Percentiles rank a stretch among this genome's conserved stretches.
These are phyloP conservation scores for Scutellaria galericulata DNA, from an alignment of 257 asterid genomes.

Conservation along the genomic window DNA sequence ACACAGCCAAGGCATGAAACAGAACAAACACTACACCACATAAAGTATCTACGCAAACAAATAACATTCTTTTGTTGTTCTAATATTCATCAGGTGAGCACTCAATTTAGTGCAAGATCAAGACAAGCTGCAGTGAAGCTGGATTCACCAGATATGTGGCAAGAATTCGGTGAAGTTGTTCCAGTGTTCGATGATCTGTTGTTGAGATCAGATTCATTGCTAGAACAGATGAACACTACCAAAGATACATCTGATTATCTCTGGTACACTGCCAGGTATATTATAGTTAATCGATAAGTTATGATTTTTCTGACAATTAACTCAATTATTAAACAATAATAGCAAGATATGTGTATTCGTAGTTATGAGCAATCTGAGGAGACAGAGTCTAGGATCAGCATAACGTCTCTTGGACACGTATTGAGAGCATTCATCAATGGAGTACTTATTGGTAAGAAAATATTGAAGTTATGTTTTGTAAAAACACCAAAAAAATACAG, in stretches of 20 bases:
- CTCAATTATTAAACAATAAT: too few species aligned
- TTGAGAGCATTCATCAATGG: conserved; percentile 71
- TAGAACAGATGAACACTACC: conserved; percentile 82
- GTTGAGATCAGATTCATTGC: conserved; percentile 52
- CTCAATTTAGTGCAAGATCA: conserved; percentile 56
- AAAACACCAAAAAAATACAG: too few species aligned
- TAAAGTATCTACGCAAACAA: neutral
- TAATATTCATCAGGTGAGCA: conserved; percentile 52
- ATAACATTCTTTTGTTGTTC: neutral
- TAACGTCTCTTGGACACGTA: conserved; percentile 71
- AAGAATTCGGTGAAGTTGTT: conserved; percentile 56
- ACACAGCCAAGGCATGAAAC: conserved; percentile 77
- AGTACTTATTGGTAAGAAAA: conserved; percentile 54
- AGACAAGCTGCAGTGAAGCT: conserved; percentile 47
- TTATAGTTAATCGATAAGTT: too few species aligned
- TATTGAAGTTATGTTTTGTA: too few species aligned
- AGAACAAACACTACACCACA: neutral
- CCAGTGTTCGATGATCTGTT: conserved; percentile 51
- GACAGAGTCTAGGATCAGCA: conserved; percentile 46
- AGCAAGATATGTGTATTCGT: neutral
- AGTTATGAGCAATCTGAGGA: conserved; percentile 52
- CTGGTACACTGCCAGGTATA: conserved; percentile 82
- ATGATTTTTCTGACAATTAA: too few species aligned
- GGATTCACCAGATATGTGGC: conserved; percentile 57
- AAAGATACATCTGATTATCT: conserved; percentile 82